A percentile compares a stretch with the other conserved stretches of the same genome.
phyloP scores from a whole-genome alignment of 768 basidiomycete species.

The Lyophyllum atratum region DNA sequence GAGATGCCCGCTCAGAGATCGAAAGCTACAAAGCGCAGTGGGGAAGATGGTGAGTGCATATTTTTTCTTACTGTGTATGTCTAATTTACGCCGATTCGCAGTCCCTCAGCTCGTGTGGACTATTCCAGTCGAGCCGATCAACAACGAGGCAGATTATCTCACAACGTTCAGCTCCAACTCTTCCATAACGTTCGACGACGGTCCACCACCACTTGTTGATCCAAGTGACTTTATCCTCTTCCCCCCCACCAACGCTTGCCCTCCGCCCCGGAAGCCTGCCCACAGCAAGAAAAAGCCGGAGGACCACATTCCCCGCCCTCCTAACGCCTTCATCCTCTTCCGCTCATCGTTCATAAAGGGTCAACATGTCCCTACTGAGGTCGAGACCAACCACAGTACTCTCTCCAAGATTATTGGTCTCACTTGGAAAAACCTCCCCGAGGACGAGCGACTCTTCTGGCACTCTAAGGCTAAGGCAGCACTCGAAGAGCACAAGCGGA shows the following conservation, averaged over 20 bases:
- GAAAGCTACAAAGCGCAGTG: slow-evolving; percentile 36
- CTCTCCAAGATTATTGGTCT: slow-evolving; percentile 84
- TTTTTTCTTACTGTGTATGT: neutral
- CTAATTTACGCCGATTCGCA: slow-evolving; percentile 20
- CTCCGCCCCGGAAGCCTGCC: slow-evolving; percentile 43
- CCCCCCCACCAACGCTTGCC: slow-evolving; percentile 37
- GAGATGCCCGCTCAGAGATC: slow-evolving; percentile 53
- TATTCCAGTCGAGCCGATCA: slow-evolving; percentile 38
- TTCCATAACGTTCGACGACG: slow-evolving; percentile 55
- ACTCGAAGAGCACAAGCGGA: slow-evolving; percentile 72
- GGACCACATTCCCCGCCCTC: slow-evolving; percentile 80
- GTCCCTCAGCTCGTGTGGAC: slow-evolving; percentile 50
- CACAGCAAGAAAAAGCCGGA: slow-evolving; percentile 73
- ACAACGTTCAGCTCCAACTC: slow-evolving; percentile 62
- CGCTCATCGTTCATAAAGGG: slow-evolving; percentile 81
- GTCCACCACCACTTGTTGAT: slow-evolving; percentile 41
- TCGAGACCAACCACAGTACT: slow-evolving; percentile 83
- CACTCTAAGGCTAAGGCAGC: slow-evolving; percentile 73
- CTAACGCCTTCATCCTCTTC: slow-evolving; percentile 88
- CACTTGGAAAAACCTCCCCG: slow-evolving; percentile 78
- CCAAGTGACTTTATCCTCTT: slow-evolving; percentile 55
- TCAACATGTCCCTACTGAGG: slow-evolving; percentile 73
- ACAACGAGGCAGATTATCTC: slow-evolving; percentile 20
- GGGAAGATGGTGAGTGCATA: slow-evolving; percentile 36
- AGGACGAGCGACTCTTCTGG: slow-evolving; percentile 78